phyloP scores from a whole-genome alignment of 495 filamentous ascomycete species.

The Glutinoglossum americanum region DNA sequence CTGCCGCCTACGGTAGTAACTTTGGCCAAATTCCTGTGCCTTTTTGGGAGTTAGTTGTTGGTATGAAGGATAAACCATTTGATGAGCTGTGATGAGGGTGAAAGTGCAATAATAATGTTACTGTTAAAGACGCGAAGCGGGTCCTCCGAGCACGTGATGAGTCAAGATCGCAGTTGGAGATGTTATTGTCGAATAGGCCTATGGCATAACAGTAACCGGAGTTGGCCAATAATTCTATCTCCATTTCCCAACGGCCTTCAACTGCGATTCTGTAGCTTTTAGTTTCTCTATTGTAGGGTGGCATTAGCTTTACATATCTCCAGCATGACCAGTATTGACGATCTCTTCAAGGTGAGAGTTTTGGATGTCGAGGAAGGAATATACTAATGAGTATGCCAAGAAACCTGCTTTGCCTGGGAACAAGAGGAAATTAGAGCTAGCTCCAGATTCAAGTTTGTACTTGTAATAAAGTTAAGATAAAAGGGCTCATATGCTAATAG shows the following conservation, averaged over 20 bases:
- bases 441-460: slow-evolving; percentile 41
- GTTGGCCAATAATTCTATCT: not conserved
- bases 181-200: not conserved
- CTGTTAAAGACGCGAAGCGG: not conserved
- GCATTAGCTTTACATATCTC: not conserved
- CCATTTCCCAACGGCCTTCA: no score
- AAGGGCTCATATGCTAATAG: slow-evolving; percentile 2
- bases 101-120: not conserved
- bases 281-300: not conserved
- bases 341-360: slow-evolving; percentile 55
- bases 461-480: not conserved
- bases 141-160: not conserved
- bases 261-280: not conserved
- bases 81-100: not conserved
- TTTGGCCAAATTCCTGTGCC: not conserved
- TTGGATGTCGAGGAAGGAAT: not conserved
- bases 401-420: slow-evolving; percentile 24
- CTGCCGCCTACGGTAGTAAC: not conserved
- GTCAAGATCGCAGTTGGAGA: not conserved
- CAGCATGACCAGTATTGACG: slow-evolving; percentile 57
- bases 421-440: slow-evolving; percentile 61
- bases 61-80: not conserved
- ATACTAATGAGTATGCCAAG: slow-evolving; percentile 11
- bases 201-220: not conserved
- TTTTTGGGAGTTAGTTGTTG: not conserved